phyloP scores from a whole-genome alignment of 768 basidiomycete genomes.

The Collybia mongolica region DNA sequence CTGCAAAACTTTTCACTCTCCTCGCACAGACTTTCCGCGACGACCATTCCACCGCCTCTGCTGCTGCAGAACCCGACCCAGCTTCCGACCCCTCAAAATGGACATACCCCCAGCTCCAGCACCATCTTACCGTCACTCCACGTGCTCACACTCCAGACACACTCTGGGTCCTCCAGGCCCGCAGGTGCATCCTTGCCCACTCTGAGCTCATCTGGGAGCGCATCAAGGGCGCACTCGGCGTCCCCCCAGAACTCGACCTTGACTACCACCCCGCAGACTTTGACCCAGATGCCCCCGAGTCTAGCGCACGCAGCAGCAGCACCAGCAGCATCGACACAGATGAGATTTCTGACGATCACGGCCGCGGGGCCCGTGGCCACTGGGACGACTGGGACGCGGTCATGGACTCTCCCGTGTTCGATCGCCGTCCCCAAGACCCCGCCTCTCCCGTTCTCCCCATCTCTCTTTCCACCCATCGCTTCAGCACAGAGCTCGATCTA shows the following conservation, averaged over 20 bases:
- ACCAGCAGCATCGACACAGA: conserved; percentile 30
- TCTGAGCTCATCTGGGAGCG: conserved; percentile 92
- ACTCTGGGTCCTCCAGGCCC: conserved; percentile 69
- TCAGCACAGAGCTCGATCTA: neutral
- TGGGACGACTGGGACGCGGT: conserved; percentile 47
- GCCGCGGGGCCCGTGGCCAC: conserved; percentile 34
- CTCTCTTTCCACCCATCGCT: neutral
- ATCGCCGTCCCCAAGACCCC: conserved; percentile 9
- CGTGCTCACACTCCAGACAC: conserved; percentile 66
- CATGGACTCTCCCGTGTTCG: conserved; percentile 40
- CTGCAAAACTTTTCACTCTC: conserved; percentile 68
- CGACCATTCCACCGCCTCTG: conserved; percentile 20
- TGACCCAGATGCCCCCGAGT: conserved; percentile 15
- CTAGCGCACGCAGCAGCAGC: conserved; percentile 10
- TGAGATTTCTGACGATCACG: conserved; percentile 41
- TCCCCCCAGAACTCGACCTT: conserved; percentile 80
- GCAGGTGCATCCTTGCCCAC: conserved; percentile 73
- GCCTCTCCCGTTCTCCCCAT: conserved; percentile 6
- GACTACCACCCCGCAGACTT: conserved; percentile 36
- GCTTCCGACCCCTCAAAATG: conserved; percentile 61
- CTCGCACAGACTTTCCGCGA: conserved; percentile 63
- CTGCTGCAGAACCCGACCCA: conserved; percentile 30
- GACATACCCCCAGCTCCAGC: conserved; percentile 68
- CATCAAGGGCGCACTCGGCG: conserved; percentile 82
- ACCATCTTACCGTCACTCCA: conserved; percentile 65